Conservation (phyloP, 306 rosid genomes). For the Vigna trinervia region DNA sequence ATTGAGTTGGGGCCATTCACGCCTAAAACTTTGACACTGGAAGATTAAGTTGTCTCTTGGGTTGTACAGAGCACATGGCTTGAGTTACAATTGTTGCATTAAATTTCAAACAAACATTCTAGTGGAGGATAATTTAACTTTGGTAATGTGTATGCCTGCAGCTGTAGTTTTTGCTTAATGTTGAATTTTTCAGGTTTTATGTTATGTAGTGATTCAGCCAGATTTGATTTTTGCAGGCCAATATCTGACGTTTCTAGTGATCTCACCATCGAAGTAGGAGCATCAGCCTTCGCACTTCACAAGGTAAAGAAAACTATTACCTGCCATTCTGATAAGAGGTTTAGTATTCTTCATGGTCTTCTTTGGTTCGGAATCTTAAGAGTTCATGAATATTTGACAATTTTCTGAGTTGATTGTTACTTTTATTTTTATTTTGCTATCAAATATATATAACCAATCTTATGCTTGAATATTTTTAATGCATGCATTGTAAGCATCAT, state of each 20-base stretch:
- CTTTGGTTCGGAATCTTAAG: neutral
- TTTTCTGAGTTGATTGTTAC: neutral
- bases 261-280: constrained; percentile 83
- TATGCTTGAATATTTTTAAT: neutral
- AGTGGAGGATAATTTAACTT: constrained; percentile 39
- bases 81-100: constrained; percentile 24
- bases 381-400: neutral
- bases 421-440: neutral
- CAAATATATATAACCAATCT: neutral
- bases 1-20: constrained; percentile 57
- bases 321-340: constrained; percentile 20
- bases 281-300: constrained; percentile 89
- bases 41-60: constrained; percentile 48
- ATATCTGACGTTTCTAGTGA: constrained; percentile 96
- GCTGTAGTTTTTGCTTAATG: constrained; percentile 33
- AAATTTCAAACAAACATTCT: constrained; percentile 40
- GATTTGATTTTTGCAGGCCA: constrained; percentile 72
- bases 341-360: constrained; percentile 28
- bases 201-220: constrained; percentile 42
- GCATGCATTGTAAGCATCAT: neutral
- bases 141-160: constrained; percentile 50
- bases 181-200: constrained; percentile 40
- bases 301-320: constrained; percentile 62
- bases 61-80: constrained; percentile 40
- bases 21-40: constrained; percentile 39